Evolutionary conservation across 2,329 filamentous ascomycete genomes (phyloP).

Genomic region (Pestalotiopsis sp.): DNA sequence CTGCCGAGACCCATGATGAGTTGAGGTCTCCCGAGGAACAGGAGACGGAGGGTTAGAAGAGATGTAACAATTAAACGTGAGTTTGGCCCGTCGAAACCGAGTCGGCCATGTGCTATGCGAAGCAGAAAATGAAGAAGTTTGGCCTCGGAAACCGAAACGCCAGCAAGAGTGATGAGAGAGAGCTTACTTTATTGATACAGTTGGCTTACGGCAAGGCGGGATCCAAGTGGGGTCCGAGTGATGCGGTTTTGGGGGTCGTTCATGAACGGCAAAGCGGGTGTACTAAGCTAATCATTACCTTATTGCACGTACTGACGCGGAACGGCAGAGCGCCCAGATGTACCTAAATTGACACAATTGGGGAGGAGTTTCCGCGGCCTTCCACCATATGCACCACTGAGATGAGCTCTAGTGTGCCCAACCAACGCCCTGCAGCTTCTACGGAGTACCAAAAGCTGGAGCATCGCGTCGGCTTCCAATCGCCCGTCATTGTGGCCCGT

Average conservation of each 20-base stretch:
- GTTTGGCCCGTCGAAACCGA: background rate
- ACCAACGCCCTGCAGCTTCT: background rate
- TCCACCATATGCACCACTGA: background rate
- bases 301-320: too few relatives aligned
- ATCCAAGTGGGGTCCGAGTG: background rate
- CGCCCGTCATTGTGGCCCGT: background rate
- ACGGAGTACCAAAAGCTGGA: background rate
- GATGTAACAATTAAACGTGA: background rate
- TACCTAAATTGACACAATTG: too few relatives aligned
- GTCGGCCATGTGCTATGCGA: background rate
- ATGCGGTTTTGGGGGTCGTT: background rate
- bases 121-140: background rate
- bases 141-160: background rate
- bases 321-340: too few relatives aligned
- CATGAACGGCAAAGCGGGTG: background rate
- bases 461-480: background rate
- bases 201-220: constrained; percentile 4
- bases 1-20: constrained; percentile 45
- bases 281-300: background rate
- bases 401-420: background rate
- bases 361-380: background rate
- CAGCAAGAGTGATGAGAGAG: background rate
- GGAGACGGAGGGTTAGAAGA: constrained; percentile 8
- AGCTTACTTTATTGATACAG: background rate
- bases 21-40: background rate